phyloP scores from a whole-genome alignment of 805 yeast genomes.

The Saccharomyces eubayanus region DNA sequence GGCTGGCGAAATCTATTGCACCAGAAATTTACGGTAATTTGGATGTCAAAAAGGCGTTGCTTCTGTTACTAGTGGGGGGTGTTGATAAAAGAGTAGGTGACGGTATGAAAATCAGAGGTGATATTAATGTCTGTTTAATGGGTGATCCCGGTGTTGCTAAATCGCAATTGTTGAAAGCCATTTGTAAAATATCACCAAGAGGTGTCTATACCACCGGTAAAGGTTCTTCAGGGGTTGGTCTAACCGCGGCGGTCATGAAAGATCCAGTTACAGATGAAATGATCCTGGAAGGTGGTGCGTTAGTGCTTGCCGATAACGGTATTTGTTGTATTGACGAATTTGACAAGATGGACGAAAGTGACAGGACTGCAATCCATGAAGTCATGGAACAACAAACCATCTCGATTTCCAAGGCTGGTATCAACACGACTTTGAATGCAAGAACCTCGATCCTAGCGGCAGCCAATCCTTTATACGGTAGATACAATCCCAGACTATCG shows the following conservation, averaged over 20 bases:
- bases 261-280: conserved; percentile 99
- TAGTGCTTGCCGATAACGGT: conserved; percentile 94
- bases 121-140: conserved; percentile 90
- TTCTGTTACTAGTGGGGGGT: conserved; percentile 85
- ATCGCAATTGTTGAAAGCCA: conserved; percentile 87
- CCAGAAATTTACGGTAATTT: conserved; percentile 94
- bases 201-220: conserved; percentile 97
- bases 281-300: conserved; percentile 97
- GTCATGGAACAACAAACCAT: conserved; percentile 99
- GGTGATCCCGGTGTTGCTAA: conserved; percentile 99
- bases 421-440: conserved; percentile 91
- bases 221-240: conserved; percentile 97
- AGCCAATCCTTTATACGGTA: conserved; percentile 94
- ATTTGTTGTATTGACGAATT: conserved; percentile 98
- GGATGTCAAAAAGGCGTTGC: conserved; percentile 85
- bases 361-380: conserved; percentile 96
- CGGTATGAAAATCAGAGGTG: conserved; percentile 96
- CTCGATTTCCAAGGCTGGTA: conserved; percentile 95
- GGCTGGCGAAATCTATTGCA: conserved; percentile 82
- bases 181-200: conserved; percentile 88
- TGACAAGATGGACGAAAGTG: conserved; percentile 96
- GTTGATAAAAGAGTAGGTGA: conserved; percentile 91
- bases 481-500: conserved; percentile 82
- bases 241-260: conserved; percentile 97
- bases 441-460: conserved; percentile 94